phyloP scores from a whole-genome alignment of 805 yeast genomes.

The Isabelozyma heimii region DNA sequence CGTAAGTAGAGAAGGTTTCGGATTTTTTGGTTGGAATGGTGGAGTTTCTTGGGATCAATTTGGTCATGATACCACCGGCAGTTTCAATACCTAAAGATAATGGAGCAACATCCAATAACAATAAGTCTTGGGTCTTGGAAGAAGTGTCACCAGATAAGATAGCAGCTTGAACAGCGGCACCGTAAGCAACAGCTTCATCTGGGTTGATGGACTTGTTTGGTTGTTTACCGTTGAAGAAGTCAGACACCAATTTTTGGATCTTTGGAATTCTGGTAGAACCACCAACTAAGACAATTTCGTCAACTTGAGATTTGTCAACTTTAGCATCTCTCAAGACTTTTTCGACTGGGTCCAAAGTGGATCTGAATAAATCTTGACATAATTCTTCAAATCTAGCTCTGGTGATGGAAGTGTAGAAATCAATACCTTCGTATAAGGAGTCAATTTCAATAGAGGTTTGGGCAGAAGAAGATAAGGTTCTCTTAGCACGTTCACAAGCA shows the following conservation, averaged over 20 bases:
- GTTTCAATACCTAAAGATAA: slow-evolving; percentile 97
- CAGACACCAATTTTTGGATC: slow-evolving; percentile 92
- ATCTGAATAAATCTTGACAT: slow-evolving; percentile 91
- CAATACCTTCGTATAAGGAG: slow-evolving; percentile 91
- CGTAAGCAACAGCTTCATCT: slow-evolving; percentile 98
- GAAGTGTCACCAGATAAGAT: slow-evolving; percentile 95
- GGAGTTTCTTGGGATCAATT: slow-evolving; percentile 96
- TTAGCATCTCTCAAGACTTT: slow-evolving; percentile 89
- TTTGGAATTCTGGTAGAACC: slow-evolving; percentile 99
- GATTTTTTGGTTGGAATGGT: slow-evolving; percentile 98
- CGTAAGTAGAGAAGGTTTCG: slow-evolving; percentile 93
- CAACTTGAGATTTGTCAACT: slow-evolving; percentile 83
- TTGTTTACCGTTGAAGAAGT: slow-evolving; percentile 96
- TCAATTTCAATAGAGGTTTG: slow-evolving; percentile 95
- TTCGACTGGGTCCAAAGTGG: slow-evolving; percentile 93
- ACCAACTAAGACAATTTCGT: slow-evolving; percentile 94
- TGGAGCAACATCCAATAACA: slow-evolving; percentile 96
- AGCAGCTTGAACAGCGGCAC: slow-evolving; percentile 99
- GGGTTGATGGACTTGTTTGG: slow-evolving; percentile 97
- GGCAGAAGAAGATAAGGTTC: slow-evolving; percentile 94
- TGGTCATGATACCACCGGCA: slow-evolving; percentile 99
- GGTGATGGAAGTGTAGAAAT: slow-evolving; percentile 93
- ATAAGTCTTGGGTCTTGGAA: slow-evolving; percentile 91
- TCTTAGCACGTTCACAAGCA: slow-evolving; percentile 99
- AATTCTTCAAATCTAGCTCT: slow-evolving; percentile 98